Conservation (phyloP, 805 yeast species). For the Ogataea neopini region DNA sequence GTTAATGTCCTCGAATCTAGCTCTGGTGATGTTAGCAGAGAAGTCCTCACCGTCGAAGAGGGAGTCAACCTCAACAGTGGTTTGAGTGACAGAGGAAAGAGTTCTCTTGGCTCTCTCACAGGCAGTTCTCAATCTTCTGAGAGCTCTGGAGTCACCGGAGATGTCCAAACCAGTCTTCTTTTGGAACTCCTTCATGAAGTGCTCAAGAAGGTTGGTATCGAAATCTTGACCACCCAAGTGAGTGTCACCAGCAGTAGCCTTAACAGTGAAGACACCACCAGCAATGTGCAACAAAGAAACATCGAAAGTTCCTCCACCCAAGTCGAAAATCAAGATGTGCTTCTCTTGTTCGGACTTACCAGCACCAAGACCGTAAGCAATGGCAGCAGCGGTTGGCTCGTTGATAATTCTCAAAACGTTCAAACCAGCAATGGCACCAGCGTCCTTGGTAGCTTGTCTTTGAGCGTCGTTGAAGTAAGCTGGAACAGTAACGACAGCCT, state of each 20-base stretch:
- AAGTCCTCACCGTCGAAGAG: conserved; percentile 95
- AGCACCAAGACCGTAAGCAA: conserved; percentile 98
- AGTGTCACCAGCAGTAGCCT: conserved; percentile 99
- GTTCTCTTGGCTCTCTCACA: conserved; percentile 99
- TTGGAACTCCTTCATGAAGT: conserved; percentile 87
- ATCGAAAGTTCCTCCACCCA: conserved; percentile 99
- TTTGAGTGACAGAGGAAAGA: conserved; percentile 92
- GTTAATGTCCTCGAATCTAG: conserved; percentile 96
- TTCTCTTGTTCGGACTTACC: conserved; percentile 79
- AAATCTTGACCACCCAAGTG: conserved; percentile 99
- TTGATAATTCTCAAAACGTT: conserved; percentile 75
- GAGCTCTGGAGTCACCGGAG: conserved; percentile 88
- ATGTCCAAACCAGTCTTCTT: conserved; percentile 93
- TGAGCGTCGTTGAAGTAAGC: conserved; percentile 80
- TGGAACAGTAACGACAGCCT: conserved; percentile 79
- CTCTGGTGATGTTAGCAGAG: conserved; percentile 92
- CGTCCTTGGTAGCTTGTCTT: conserved; percentile 82
- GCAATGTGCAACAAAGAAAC: conserved; percentile 90
- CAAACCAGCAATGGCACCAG: conserved; percentile 79
- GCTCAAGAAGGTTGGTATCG: conserved; percentile 92
- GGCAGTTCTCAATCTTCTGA: conserved; percentile 98
- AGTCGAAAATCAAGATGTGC: conserved; percentile 89
- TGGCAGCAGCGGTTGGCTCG: conserved; percentile 96
- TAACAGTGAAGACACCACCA: conserved; percentile 95
- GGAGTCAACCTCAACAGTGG: conserved; percentile 95